phyloP scores from a whole-genome alignment of 2,329 filamentous ascomycete genomes.

The Penicillium paneum region DNA sequence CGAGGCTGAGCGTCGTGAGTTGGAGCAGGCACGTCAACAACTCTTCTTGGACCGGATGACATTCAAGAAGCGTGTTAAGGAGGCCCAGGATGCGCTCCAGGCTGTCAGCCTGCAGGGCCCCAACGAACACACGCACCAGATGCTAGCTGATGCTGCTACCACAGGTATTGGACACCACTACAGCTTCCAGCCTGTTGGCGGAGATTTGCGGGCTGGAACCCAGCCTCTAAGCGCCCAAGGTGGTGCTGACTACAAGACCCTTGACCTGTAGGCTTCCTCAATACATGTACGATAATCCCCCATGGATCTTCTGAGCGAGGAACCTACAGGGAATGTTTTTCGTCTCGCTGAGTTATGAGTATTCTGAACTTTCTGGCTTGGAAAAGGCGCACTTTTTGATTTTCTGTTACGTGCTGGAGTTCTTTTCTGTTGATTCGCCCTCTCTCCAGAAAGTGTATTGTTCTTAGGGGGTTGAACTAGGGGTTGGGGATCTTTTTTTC shows the following conservation, averaged over 20 bases:
- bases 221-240: slow-evolving; percentile 42
- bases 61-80: slow-evolving; percentile 82
- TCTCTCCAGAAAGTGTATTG: slow-evolving; percentile 11
- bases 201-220: slow-evolving; percentile 29
- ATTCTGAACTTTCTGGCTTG: slow-evolving; percentile 23
- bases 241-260: slow-evolving; percentile 42
- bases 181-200: slow-evolving; percentile 39
- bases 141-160: slow-evolving; percentile 35
- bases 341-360: slow-evolving; percentile 25
- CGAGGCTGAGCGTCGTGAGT: slow-evolving; percentile 84
- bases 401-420: slow-evolving; percentile 21
- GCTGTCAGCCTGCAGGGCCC: slow-evolving; percentile 42
- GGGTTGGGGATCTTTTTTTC: slow-evolving; percentile 8
- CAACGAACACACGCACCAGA: slow-evolving; percentile 40
- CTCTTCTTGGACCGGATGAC: slow-evolving; percentile 87
- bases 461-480: slow-evolving; percentile 11
- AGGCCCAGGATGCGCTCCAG: slow-evolving; percentile 70
- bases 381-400: slow-evolving; percentile 30
- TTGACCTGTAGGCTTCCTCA: slow-evolving; percentile 38
- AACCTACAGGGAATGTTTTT: slow-evolving; percentile 8
- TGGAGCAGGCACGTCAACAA: slow-evolving; percentile 88
- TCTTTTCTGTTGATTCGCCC: slow-evolving; percentile 21
- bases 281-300: slow-evolving; percentile 25
- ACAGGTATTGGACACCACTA: slow-evolving; percentile 40
- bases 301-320: slow-evolving; percentile 18